Evolutionary conservation across 768 basidiomycete species (phyloP), one percentile per base, ranked within the genome.

Genomic region (Boletus rufocinnamomeus): DNA sequence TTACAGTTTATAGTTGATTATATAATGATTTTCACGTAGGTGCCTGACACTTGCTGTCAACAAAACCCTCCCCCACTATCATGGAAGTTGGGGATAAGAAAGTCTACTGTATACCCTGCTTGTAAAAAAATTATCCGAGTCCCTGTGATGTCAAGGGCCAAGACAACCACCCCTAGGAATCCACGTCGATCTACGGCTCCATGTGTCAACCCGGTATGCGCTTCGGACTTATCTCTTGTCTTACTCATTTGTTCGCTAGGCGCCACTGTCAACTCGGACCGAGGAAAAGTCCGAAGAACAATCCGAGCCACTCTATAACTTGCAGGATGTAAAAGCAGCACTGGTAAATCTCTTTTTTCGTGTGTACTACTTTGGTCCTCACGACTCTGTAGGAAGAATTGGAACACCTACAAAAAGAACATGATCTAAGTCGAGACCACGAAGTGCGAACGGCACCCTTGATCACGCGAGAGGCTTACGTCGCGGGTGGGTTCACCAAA

Each of bases 391-490:
- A 63, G 60, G 55, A 50, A 19, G 55, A 63, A 48, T 27, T 57
- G 8, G 61, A 63, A 25, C 62, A 63, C 23, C 34, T 54, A 6
- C 38, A 47, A n/a, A 62, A 40, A 21, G 30, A 51, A 37, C 32
- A 14, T 14, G 49, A 58, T 7, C 5, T 2, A 17, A 69, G 61
- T 44, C 69, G 52, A 34, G 68, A 67, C 28, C 70, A 70, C n/a
- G 67, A 70, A 55, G 38, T 72, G 30, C 61, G 59, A 13, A 83
- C 82, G 1, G 79, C 83, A 3, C 83, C 82, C 0, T 52, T 83
- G 19, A 68, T 83, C 38, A 81, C 78, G 3, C 73, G 79, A 16
- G 79, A 78, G 40, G 82, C 81, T 0, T 75, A 75, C 54, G 52
- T 74, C 16, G 52, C 63, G 9, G 67, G 73, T 35, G 65, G 56